Base-by-base conservation (phyloP, 2,329 filamentous ascomycete genomes). In the Aspergillus piperis region DNA sequence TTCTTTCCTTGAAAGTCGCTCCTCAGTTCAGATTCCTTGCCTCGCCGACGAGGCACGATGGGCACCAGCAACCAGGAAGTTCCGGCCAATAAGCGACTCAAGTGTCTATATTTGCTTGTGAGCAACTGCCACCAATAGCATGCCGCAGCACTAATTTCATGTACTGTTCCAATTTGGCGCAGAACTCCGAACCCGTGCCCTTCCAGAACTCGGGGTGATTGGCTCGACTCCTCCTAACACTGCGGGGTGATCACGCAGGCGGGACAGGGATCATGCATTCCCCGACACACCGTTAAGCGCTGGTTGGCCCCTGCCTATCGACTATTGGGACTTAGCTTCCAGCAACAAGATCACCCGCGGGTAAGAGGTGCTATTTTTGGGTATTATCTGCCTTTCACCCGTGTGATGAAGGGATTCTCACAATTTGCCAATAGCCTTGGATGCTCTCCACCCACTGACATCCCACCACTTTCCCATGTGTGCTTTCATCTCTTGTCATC, bases 291-390 rank as follows among this genome's bases (percentile, higher is more conserved):
- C 41, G 51, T 55, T 60, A 52, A 52, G 17, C 21, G n/a, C 19
- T 19, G 8, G 21, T 23, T 48, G n/a, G 19, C 44, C 15, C 8
- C 8, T 38, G 32, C 8, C 3, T 13, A 38, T 8, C 3, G 32
- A 21, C 44, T 48, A 48, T 48, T 25, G n/a, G 44, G 19, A 23
- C 5, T 11, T 48, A 48, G 11, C 44, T 15, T 48, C 19, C 44
- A 48, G 44, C 44, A n/a, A 23, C 19, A n/a, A 27, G 8, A n/a
- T 2, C 44, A 15, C 19, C 15, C 41, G 32, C 51, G 41, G 17
- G 41, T n/a, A 15, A n/a, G 17, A 50, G 11, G 2, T 53, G 48
- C 49, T 58, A 58, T 58, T 58, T 58, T 58, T 58, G 36, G 44
- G 1, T 55, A 17, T 50, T 51, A 50, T 56, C 30, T 32, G 30